These are phyloP conservation scores for Camellia granthamiana DNA, from an alignment of 148 eudicot species.

Conservation along the genomic window DNA sequence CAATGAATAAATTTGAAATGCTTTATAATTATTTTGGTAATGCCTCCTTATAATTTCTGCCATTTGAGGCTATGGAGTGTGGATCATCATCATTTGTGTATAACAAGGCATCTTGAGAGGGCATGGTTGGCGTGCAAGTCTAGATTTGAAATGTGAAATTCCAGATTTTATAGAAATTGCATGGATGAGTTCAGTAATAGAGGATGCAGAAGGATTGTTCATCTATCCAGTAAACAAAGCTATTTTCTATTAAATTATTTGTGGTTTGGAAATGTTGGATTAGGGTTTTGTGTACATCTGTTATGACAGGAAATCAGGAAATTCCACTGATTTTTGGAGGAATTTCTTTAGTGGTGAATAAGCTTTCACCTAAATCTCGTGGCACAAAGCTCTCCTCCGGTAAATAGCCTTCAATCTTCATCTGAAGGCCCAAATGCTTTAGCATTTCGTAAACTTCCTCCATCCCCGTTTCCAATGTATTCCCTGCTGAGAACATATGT, in stretches of 20 bases:
- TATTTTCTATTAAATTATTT: background rate
- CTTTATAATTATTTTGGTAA: no score
- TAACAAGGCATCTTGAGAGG: no score
- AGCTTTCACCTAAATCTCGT: conserved; percentile 28
- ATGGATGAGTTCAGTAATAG: background rate
- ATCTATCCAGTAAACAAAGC: background rate
- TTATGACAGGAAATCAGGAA: no score
- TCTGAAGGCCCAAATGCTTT: conserved; percentile 32
- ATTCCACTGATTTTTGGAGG: no score
- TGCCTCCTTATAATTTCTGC: no score
- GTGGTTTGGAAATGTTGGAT: background rate
- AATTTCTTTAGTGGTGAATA: background rate
- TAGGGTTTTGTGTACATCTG: background rate
- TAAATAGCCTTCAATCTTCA: conserved; percentile 32
- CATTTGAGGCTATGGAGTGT: no score
- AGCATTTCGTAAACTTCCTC: conserved; percentile 29
- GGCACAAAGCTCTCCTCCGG: conserved; percentile 23
- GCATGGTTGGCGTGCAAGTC: no score
- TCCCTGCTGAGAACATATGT: conserved; percentile 41
- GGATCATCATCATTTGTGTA: no score
- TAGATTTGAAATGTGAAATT: no score
- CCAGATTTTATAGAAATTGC: no score
- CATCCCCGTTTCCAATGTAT: conserved; percentile 20
- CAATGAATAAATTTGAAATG: no score
- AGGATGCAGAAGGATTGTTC: background rate